Evolutionary conservation across 2,329 filamentous ascomycete genomes (phyloP).

Genomic region (Lomentospora prolificans): DNA sequence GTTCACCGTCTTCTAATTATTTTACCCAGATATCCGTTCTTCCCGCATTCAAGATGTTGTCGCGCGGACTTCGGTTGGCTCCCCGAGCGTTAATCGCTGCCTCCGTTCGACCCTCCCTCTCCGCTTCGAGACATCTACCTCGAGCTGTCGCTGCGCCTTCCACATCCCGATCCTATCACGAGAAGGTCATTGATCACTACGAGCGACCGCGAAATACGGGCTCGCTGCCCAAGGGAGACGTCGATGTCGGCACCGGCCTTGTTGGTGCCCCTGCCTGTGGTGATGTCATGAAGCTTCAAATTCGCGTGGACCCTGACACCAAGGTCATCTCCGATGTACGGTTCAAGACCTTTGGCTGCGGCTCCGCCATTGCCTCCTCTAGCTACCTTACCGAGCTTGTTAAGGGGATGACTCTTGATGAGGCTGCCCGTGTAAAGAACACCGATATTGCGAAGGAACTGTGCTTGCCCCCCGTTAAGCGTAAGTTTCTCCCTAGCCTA

Average conservation of each 20-base stretch:
- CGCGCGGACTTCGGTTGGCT: constrained; percentile 1
- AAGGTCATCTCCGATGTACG: constrained; percentile 90
- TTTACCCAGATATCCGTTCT: not conserved
- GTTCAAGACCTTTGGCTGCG: constrained; percentile 97
- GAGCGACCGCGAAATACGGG: constrained; percentile 45
- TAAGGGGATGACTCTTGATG: constrained; percentile 86
- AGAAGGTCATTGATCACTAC: constrained; percentile 34
- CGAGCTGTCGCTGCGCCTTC: not conserved
- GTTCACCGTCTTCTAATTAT: not conserved
- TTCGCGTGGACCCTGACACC: constrained; percentile 77
- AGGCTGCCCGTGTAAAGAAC: constrained; percentile 87
- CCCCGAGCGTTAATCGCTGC: constrained; percentile 3
- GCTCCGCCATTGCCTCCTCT: constrained; percentile 86
- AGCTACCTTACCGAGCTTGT: constrained; percentile 96
- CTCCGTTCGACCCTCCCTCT: constrained; percentile 3
- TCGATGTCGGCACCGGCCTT: constrained; percentile 80
- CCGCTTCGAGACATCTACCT: not conserved
- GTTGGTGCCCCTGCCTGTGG: constrained; percentile 83
- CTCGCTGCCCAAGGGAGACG: constrained; percentile 60
- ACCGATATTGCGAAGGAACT: constrained; percentile 97
- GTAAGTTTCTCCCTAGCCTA: constrained; percentile 42
- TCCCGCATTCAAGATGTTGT: constrained; percentile 4
- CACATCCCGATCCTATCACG: constrained; percentile 4
- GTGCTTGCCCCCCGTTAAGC: constrained; percentile 77
- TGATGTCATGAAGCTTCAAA: constrained; percentile 76